A percentile compares a stretch with the other conserved stretches of the same genome.
Evolutionary conservation across 2,329 filamentous ascomycete species (phyloP).

Genomic region (Fusarium xyrophilum): DNA sequence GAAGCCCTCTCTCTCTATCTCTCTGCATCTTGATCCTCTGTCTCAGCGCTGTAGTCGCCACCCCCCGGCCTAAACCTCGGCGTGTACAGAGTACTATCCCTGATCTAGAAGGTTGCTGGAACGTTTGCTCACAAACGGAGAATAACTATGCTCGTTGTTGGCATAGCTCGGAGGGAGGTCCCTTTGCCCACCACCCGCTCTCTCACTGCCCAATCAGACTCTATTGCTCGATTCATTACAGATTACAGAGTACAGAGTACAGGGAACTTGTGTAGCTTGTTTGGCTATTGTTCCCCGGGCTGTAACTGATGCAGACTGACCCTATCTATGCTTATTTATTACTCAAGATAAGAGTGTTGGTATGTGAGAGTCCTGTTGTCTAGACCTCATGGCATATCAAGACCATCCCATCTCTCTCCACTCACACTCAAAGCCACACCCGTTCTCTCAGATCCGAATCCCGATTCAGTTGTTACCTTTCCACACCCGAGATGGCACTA

Average conservation of each 20-base stretch:
- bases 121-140: constrained; percentile 36
- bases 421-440: constrained; percentile 6
- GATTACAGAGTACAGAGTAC: too few species aligned
- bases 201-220: background rate
- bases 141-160: background rate
- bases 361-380: background rate
- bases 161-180: constrained; percentile 1
- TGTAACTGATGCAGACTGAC: background rate
- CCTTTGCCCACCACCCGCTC: background rate
- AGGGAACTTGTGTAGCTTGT: constrained; percentile 20
- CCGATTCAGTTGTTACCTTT: background rate
- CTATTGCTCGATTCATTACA: background rate
- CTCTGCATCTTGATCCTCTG: background rate
- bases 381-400: background rate
- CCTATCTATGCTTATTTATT: background rate
- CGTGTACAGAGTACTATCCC: constrained; percentile 32
- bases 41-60: background rate
- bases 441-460: background rate
- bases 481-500: background rate
- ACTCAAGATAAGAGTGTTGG: background rate
- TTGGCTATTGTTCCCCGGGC: background rate
- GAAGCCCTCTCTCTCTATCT: too few species aligned
- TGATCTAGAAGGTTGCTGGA: constrained; percentile 42
- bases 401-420: background rate
- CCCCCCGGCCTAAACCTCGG: constrained; percentile 35